phyloP scores from a whole-genome alignment of 768 basidiomycete genomes.

The Tylopilus rubrobrunneus region DNA sequence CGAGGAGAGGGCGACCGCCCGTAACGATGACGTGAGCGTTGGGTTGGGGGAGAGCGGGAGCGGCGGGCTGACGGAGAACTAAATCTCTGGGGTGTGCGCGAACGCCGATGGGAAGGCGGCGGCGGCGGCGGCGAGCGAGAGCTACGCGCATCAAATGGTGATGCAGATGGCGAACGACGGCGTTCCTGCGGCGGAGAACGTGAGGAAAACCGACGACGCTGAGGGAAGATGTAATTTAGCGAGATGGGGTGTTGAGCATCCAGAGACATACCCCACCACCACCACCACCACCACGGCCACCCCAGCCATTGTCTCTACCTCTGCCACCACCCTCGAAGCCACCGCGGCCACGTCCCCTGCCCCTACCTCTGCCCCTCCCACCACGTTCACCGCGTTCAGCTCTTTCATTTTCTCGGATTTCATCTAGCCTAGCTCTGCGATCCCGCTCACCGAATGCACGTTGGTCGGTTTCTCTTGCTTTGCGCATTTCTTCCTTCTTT shows the following conservation, averaged over 20 bases:
- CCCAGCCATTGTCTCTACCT: slow-evolving; percentile 62
- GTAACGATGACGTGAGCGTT: slow-evolving; percentile 23
- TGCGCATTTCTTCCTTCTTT: slow-evolving; percentile 90
- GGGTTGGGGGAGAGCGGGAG: slow-evolving; percentile 30
- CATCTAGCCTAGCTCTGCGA: slow-evolving; percentile 63
- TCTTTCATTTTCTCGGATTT: slow-evolving; percentile 61
- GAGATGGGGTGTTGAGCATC: background rate
- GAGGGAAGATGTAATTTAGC: slow-evolving; percentile 10
- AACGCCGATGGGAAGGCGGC: slow-evolving; percentile 30
- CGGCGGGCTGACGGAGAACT: slow-evolving; percentile 36
- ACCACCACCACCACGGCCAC: slow-evolving; percentile 60
- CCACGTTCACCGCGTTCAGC: slow-evolving; percentile 38
- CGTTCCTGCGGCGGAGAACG: slow-evolving; percentile 47
- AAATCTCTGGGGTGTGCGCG: slow-evolving; percentile 32
- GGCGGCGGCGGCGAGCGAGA: slow-evolving; percentile 38
- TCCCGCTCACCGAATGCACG: slow-evolving; percentile 69
- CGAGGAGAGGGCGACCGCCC: slow-evolving; percentile 27
- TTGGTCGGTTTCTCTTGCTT: slow-evolving; percentile 57
- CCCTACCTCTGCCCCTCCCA: slow-evolving; percentile 57
- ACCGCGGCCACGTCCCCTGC: slow-evolving; percentile 49
- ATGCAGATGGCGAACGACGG: slow-evolving; percentile 39
- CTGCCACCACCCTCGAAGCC: slow-evolving; percentile 49
- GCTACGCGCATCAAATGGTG: slow-evolving; percentile 35
- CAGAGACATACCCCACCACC: slow-evolving; percentile 44
- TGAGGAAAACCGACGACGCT: slow-evolving; percentile 44